A percentile compares a stretch with the other conserved stretches of the same genome.
Conservation (phyloP, 2,329 filamentous ascomycete genomes). For the Xylaria polymorpha region DNA sequence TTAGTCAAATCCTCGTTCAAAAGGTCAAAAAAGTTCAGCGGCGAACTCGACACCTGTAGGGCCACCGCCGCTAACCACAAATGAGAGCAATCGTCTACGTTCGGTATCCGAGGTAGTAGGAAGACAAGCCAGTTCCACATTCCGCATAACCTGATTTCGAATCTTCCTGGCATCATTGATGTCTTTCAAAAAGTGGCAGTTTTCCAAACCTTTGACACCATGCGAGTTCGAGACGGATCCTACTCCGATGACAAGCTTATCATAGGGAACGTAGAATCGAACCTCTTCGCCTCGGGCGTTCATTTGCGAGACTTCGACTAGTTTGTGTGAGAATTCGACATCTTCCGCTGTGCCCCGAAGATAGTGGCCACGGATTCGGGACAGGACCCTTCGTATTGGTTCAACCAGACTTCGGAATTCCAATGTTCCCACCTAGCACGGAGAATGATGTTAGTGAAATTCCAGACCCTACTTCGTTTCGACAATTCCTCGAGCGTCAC, state of each 20-base stretch:
- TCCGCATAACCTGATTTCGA: constrained; percentile 86
- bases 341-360: constrained; percentile 87
- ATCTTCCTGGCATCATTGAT: constrained; percentile 92
- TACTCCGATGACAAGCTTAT: constrained; percentile 93
- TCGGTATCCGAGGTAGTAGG: constrained; percentile 92
- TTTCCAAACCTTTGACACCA: constrained; percentile 91
- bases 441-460: too few relatives aligned
- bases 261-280: constrained; percentile 94
- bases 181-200: constrained; percentile 95
- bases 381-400: constrained; percentile 86
- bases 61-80: constrained; percentile 94
- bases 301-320: constrained; percentile 85
- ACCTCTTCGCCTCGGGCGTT: constrained; percentile 78
- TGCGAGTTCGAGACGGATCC: constrained; percentile 94
- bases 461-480: too few relatives aligned
- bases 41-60: constrained; percentile 98
- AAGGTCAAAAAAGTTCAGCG: constrained; percentile 94
- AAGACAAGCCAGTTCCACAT: constrained; percentile 90
- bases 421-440: constrained; percentile 65
- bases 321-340: constrained; percentile 89
- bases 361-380: constrained; percentile 85
- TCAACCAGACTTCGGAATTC: constrained; percentile 92
- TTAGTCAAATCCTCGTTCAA: constrained; percentile 91
- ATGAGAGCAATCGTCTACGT: constrained; percentile 86
- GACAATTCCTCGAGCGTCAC: too few relatives aligned